Percentiles rank a stretch among this genome's conserved stretches.
These are phyloP conservation scores for Terana coerulea DNA, from an alignment of 768 basidiomycete genomes.

Conservation along the genomic window DNA sequence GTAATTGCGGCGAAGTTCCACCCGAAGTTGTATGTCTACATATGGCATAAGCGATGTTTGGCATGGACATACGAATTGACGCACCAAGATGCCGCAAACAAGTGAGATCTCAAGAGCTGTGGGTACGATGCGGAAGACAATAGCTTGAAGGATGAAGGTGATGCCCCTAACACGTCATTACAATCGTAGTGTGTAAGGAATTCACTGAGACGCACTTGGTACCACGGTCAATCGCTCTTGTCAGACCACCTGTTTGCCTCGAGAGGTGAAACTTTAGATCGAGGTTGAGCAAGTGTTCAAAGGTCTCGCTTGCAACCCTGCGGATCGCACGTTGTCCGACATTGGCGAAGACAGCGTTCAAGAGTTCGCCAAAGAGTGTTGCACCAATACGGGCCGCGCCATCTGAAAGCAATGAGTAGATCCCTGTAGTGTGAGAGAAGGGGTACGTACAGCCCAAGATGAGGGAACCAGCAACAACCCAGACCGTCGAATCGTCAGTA, in stretches of 20 bases:
- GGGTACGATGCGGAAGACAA: conserved; percentile 92
- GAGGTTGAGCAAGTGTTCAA: conserved; percentile 87
- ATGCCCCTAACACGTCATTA: conserved; percentile 65
- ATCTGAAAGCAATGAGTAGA: conserved; percentile 44
- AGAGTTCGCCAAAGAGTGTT: conserved; percentile 83
- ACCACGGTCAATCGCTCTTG: conserved; percentile 94
- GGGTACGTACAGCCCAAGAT: conserved; percentile 81
- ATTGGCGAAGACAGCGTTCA: conserved; percentile 95
- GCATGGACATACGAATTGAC: conserved; percentile 25
- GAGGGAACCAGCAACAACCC: conserved; percentile 87
- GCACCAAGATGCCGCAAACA: conserved; percentile 94
- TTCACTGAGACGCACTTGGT: conserved; percentile 69
- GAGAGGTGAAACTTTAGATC: conserved; percentile 91
- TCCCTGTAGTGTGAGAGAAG: neutral
- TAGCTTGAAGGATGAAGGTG: conserved; percentile 88
- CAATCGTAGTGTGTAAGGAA: neutral
- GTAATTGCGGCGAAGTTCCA: conserved; percentile 97
- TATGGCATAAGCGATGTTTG: neutral
- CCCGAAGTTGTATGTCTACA: conserved; percentile 93
- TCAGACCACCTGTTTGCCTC: conserved; percentile 93
- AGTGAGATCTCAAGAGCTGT: conserved; percentile 95
- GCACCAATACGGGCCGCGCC: conserved; percentile 88
- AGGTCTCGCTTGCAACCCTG: conserved; percentile 93
- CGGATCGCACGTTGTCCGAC: conserved; percentile 94
- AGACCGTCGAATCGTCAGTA: conserved; percentile 71